Conservation (phyloP, 805 yeast species). For the Zygoascus flipseniorum region DNA sequence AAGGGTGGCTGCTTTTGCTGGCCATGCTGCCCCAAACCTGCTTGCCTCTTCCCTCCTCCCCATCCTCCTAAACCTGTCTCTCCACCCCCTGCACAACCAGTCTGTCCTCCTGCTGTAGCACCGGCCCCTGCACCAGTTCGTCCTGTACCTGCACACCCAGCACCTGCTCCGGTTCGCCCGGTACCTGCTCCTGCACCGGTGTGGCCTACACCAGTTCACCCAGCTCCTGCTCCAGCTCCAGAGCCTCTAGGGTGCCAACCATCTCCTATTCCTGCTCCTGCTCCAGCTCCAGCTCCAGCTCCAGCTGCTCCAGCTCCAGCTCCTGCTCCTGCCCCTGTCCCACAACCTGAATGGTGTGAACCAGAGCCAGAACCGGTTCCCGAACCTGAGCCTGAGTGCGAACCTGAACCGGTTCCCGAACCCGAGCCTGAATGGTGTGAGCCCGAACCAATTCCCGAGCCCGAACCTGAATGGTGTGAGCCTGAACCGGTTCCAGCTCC, state of each 20-base stretch:
- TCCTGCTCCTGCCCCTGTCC: conserved; percentile 1
- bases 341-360: not conserved
- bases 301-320: conserved; percentile 1
- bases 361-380: conserved; percentile 3
- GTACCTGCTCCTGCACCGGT: conserved; percentile 8
- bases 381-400: conserved; percentile 1
- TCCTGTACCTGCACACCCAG: conserved; percentile 1
- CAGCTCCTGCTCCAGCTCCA: conserved; percentile 4
- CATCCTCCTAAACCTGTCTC: not conserved
- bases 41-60: not conserved
- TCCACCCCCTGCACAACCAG: conserved; percentile 5
- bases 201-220: conserved; percentile 2
- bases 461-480: not conserved
- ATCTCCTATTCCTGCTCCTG: not conserved
- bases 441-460: conserved; percentile 1
- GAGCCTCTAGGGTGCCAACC: not conserved
- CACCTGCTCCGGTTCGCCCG: not conserved
- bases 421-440: conserved; percentile 2
- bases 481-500: conserved; percentile 5
- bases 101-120: conserved; percentile 2
- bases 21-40: not conserved
- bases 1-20: not conserved
- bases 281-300: not conserved
- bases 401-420: not conserved
- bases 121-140: conserved; percentile 3